Conservation (phyloP, 2,329 filamentous ascomycete genomes). For the Herpomyces periplanetae region DNA sequence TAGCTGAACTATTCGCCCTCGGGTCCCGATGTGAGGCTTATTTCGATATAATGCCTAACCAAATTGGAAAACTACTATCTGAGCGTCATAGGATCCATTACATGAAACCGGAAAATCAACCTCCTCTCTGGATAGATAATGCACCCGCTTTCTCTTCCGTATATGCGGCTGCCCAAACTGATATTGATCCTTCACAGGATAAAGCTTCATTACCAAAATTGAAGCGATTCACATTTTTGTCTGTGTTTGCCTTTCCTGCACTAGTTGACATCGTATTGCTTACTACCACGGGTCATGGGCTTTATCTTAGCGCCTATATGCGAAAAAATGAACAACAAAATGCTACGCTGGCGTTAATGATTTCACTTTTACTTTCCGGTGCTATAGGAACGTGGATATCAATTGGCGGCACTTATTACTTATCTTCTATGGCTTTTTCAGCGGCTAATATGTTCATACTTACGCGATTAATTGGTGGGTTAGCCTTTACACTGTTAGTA, state of each 20-base stretch:
- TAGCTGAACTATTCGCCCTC: slow-evolving; percentile 20
- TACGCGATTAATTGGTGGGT: slow-evolving; percentile 13
- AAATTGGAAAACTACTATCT: slow-evolving; percentile 10
- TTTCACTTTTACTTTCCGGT: slow-evolving; percentile 17
- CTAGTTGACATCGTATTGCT: slow-evolving; percentile 19
- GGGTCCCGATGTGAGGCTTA: slow-evolving; percentile 21
- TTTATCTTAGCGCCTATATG: slow-evolving; percentile 20
- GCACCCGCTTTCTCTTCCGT: slow-evolving; percentile 12
- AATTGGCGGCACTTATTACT: slow-evolving; percentile 20
- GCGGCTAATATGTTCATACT: slow-evolving; percentile 16
- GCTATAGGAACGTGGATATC: slow-evolving; percentile 22
- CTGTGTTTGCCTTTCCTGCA: slow-evolving; percentile 20
- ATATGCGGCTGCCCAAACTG: slow-evolving; percentile 14
- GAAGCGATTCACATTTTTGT: slow-evolving; percentile 15
- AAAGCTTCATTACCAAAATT: slow-evolving; percentile 10
- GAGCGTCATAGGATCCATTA: slow-evolving; percentile 10
- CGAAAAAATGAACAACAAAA: slow-evolving; percentile 10
- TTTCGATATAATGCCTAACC: slow-evolving; percentile 13
- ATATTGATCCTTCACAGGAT: slow-evolving; percentile 12
- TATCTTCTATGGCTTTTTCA: slow-evolving; percentile 15
- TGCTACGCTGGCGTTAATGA: slow-evolving; percentile 17
- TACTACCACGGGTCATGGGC: slow-evolving; percentile 16
- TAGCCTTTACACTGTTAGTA: slow-evolving; percentile 13
- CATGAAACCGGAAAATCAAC: slow-evolving; percentile 10
- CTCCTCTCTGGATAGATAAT: slow-evolving; percentile 13